A percentile compares a stretch with the other conserved stretches of the same genome.
phyloP scores from a whole-genome alignment of 176 grass and related monocot species.

The Triticum timopheevii region DNA sequence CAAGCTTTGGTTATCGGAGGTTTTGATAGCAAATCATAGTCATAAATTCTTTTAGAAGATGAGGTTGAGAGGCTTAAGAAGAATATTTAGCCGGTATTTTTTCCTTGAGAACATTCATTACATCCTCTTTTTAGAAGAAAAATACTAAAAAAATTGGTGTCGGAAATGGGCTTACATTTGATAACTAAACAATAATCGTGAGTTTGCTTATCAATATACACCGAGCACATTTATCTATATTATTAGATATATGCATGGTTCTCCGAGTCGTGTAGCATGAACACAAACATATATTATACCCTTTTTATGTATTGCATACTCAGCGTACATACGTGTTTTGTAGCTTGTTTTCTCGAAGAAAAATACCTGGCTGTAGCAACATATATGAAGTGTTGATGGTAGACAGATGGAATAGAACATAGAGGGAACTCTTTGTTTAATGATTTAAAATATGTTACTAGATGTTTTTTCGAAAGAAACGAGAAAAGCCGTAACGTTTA shows the following conservation, averaged over 20 bases:
- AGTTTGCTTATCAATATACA: background rate
- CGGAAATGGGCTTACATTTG: background rate
- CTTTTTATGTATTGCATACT: background rate
- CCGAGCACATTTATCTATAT: background rate
- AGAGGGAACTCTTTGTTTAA: background rate
- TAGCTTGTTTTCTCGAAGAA: background rate
- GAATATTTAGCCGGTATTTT: background rate
- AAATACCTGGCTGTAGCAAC: background rate
- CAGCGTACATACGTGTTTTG: background rate
- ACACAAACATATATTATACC: background rate
- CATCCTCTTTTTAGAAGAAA: background rate
- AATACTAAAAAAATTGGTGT: background rate
- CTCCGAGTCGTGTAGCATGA: background rate
- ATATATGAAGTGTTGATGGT: background rate
- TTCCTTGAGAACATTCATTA: background rate
- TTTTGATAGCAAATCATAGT: background rate
- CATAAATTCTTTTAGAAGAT: background rate
- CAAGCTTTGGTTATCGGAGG: background rate
- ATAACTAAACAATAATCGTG: background rate
- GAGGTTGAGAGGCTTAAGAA: background rate
- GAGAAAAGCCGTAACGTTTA: background rate
- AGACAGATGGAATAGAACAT: background rate
- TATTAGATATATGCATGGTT: constrained; percentile 2
- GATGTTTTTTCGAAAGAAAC: background rate
- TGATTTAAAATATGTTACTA: background rate